Base-by-base conservation (phyloP, 495 filamentous ascomycete genomes). In the Astrothelium subdiscretum region DNA sequence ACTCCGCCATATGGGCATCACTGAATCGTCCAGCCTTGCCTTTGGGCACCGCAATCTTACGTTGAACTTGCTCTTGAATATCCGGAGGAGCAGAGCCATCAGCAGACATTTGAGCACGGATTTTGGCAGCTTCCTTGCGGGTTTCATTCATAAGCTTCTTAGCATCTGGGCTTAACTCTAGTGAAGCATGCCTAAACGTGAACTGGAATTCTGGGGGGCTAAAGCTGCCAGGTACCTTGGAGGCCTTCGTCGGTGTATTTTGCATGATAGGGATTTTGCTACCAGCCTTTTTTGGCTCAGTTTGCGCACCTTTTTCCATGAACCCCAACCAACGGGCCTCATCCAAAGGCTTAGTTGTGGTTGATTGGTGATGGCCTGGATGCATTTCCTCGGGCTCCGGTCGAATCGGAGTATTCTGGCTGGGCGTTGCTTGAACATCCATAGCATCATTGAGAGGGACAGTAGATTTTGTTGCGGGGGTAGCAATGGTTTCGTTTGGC, bases 1-100 rank as follows among this genome's bases (percentile, higher is more conserved):
- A 97, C 69, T 91, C 80, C 58, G 84, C 82, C 83, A 88, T 88
- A 70, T 97, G 91, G 58, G 81, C 83, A 61, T 89, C 83, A 68
- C 89, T 95, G 75, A 85, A 97, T 3, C 91, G 81, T 40, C 84
- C 76, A 54, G 81, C 78, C 71, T 86, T 92, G 58, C 90, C 87
- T 73, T 87, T 94, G 22, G 91, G 82, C 57, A 81, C 79, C 4
- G 86, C 90, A 64, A 95, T 88, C 74, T 83, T 90, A 62, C 91
- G 85, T 15, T 76, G 79, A 35, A 64, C 73, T 65, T 2, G 66
- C 8, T 75, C 73, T 57, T 83, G 73, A 40, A 75, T 76, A 44
- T 35, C 57, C 0, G 61, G 26, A 18, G 29, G 13, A 12, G 10
- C 59, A 31, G 63, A 65, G 15, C 57, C 60, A 20, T 59, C 60